A percentile compares a stretch with the other conserved stretches of the same genome.
These are phyloP conservation scores for Kodamaea ohmeri DNA, from an alignment of 1,139 yeast species.

Conservation along the genomic window DNA sequence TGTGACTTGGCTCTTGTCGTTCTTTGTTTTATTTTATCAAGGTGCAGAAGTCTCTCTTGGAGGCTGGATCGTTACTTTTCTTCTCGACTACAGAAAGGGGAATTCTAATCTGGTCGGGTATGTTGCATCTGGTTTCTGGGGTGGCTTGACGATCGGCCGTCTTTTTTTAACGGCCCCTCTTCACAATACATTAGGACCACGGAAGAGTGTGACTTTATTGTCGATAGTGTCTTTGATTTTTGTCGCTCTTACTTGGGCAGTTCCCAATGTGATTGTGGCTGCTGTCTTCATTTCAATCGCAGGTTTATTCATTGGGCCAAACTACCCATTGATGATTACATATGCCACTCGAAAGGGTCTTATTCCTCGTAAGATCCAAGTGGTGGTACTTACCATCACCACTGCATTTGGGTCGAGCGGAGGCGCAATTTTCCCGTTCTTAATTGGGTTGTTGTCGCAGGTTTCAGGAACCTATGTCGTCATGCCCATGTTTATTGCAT, in stretches of 20 bases:
- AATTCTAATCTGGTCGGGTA: constrained; percentile 49
- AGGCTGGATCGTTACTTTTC: constrained; percentile 69
- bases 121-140: constrained; percentile 72
- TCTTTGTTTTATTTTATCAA: constrained; percentile 58
- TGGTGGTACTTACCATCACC: constrained; percentile 50
- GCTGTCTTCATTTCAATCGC: constrained; percentile 42
- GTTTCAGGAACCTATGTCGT: constrained; percentile 52
- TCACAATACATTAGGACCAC: constrained; percentile 45
- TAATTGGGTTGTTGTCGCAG: constrained; percentile 55
- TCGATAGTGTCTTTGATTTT: constrained; percentile 30
- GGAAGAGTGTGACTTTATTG: constrained; percentile 41
- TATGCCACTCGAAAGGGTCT: constrained; percentile 37
- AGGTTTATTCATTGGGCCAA: constrained; percentile 54
- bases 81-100: constrained; percentile 56
- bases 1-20: constrained; percentile 54
- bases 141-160: constrained; percentile 64
- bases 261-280: constrained; percentile 17
- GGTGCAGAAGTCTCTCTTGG: constrained; percentile 70
- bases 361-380: constrained; percentile 54
- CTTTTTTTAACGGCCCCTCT: constrained; percentile 43
- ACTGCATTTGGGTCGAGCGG: constrained; percentile 63
- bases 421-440: constrained; percentile 57
- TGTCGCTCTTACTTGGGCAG: constrained; percentile 39
- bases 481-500: constrained; percentile 48
- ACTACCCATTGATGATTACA: constrained; percentile 53